Percentiles rank a stretch among this genome's conserved stretches.
Evolutionary conservation across 257 asterid genomes (phyloP).

Genomic region (Plantago elongata): DNA sequence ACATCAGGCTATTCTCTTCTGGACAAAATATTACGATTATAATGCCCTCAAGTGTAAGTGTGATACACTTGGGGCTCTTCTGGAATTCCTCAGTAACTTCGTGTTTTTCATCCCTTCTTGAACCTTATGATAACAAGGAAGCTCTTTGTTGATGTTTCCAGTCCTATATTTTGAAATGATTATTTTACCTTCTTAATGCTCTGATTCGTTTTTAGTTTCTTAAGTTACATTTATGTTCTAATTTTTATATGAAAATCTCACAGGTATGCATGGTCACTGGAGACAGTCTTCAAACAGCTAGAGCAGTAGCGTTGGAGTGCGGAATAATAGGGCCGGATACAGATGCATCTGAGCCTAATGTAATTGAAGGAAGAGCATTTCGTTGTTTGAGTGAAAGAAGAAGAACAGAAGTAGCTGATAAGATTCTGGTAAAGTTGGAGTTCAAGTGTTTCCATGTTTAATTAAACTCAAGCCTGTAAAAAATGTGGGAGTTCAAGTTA

Average conservation of each 20-base stretch:
- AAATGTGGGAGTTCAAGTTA: too few relatives aligned
- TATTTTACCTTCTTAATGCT: too few relatives aligned
- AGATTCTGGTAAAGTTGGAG: constrained; percentile 52
- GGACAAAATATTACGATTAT: background rate
- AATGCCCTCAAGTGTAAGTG: background rate
- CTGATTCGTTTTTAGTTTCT: background rate
- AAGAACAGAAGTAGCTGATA: constrained; percentile 69
- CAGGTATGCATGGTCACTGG: constrained; percentile 98
- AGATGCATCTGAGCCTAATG: constrained; percentile 71
- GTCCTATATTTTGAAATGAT: background rate
- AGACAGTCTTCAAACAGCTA: constrained; percentile 86
- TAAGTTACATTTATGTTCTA: constrained; percentile 4
- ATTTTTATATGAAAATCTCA: constrained; percentile 13
- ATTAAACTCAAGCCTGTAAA: too few relatives aligned
- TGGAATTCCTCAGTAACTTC: background rate
- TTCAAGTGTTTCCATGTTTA: too few relatives aligned
- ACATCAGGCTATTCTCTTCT: background rate
- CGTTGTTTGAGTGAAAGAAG: constrained; percentile 52
- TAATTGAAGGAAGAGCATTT: constrained; percentile 82
- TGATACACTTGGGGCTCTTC: background rate
- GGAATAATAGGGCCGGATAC: constrained; percentile 69
- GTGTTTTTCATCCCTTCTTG: background rate
- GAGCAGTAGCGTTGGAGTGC: constrained; percentile 90
- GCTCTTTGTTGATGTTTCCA: background rate
- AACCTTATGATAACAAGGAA: background rate